phyloP scores from a whole-genome alignment of 768 basidiomycete genomes.

The Vararia minispora region DNA sequence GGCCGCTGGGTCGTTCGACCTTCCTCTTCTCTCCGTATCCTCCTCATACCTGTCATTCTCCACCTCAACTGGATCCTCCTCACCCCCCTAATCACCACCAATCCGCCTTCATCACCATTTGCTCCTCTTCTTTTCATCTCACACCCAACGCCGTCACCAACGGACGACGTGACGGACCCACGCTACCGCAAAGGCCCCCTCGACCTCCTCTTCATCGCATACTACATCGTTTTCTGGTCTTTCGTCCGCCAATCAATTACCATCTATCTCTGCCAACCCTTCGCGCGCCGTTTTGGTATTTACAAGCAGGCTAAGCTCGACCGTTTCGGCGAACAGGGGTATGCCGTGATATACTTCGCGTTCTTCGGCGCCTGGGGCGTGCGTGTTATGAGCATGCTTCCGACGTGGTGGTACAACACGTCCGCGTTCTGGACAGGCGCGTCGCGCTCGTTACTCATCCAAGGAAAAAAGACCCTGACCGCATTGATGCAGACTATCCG shows the following conservation, averaged over 20 bases:
- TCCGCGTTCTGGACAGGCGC: slow-evolving; percentile 76
- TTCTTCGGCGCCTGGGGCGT: slow-evolving; percentile 65
- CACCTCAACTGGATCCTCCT: slow-evolving; percentile 56
- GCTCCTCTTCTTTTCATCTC: slow-evolving; percentile 61
- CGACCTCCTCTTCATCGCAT: slow-evolving; percentile 72
- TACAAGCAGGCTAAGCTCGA: slow-evolving; percentile 54
- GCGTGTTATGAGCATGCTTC: slow-evolving; percentile 69
- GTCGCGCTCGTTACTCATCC: slow-evolving; percentile 8
- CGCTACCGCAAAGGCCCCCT: slow-evolving; percentile 62
- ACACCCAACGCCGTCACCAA: slow-evolving; percentile 40
- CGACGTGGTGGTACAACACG: slow-evolving; percentile 81
- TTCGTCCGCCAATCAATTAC: slow-evolving; percentile 72
- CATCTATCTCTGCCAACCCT: slow-evolving; percentile 48
- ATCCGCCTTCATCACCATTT: slow-evolving; percentile 59
- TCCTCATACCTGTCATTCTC: slow-evolving; percentile 47
- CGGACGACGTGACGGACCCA: slow-evolving; percentile 32
- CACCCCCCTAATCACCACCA: slow-evolving; percentile 33
- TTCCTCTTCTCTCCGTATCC: slow-evolving; percentile 51
- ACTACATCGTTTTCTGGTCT: slow-evolving; percentile 83
- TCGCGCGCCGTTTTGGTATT: slow-evolving; percentile 66
- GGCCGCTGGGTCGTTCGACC: slow-evolving; percentile 69
- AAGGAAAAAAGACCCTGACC: not conserved
- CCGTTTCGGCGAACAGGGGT: slow-evolving; percentile 87
- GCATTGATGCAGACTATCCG: slow-evolving; percentile 56
- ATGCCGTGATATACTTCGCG: slow-evolving; percentile 74